phyloP scores from a whole-genome alignment of 1,284 basidiomycete species.

The Tylopilus orsonianus region DNA sequence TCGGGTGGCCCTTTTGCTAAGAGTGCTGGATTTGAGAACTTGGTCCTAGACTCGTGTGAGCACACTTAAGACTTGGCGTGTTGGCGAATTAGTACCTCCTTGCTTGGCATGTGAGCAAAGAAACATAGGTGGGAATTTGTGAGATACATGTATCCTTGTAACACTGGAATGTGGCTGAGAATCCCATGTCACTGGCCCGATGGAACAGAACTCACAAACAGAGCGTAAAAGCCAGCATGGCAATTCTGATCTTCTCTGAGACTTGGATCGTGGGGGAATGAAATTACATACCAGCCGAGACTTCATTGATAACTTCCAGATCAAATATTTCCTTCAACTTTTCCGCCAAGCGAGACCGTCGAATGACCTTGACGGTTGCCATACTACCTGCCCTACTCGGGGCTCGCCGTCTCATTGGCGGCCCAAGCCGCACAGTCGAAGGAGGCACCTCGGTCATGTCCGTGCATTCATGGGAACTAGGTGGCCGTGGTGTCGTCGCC shows the following conservation, averaged over 20 bases:
- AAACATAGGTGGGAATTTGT: slow-evolving; percentile 93
- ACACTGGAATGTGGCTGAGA: slow-evolving; percentile 50
- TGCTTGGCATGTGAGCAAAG: slow-evolving; percentile 90
- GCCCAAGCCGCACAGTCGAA: slow-evolving; percentile 20
- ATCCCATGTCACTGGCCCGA: slow-evolving; percentile 2
- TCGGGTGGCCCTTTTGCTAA: slow-evolving; percentile 81
- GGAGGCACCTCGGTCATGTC: slow-evolving; percentile 1
- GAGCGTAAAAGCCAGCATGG: slow-evolving; percentile 87
- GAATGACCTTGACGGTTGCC: slow-evolving; percentile 67
- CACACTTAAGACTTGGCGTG: not conserved
- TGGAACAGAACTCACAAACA: slow-evolving; percentile 61
- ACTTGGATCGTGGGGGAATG: slow-evolving; percentile 6
- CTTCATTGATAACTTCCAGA: slow-evolving; percentile 75
- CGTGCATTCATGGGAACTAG: slow-evolving; percentile 31
- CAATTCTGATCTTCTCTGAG: slow-evolving; percentile 57
- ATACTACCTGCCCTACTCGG: slow-evolving; percentile 58
- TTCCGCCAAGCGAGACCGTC: slow-evolving; percentile 73
- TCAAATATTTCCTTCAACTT: slow-evolving; percentile 87
- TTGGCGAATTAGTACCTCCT: slow-evolving; percentile 60
- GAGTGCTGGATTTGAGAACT: slow-evolving; percentile 81
- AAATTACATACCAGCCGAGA: slow-evolving; percentile 66
- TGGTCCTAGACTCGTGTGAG: slow-evolving; percentile 58
- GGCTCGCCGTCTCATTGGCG: slow-evolving; percentile 26
- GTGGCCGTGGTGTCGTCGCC: slow-evolving; percentile 43
- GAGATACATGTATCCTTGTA: slow-evolving; percentile 96